Conservation (phyloP, 2,329 filamentous ascomycete genomes). For the Microsporum audouinii region DNA sequence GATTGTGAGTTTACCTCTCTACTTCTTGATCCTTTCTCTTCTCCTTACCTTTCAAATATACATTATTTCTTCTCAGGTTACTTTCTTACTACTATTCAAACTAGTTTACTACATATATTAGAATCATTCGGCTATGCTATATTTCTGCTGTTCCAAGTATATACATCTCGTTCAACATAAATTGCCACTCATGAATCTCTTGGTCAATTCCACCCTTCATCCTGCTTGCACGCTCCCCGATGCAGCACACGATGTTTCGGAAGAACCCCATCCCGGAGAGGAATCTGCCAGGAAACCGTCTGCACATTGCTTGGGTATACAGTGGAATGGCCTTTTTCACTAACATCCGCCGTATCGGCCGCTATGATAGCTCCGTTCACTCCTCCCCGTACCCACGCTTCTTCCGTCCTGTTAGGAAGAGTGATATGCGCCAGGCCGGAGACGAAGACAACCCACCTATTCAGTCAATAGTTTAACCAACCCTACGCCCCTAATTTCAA, state of each 20-base stretch:
- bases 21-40: background rate
- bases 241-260: constrained; percentile 34
- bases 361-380: constrained; percentile 34
- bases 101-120: background rate
- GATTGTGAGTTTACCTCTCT: background rate
- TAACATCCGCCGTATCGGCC: constrained; percentile 34
- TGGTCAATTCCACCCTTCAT: background rate
- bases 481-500: background rate
- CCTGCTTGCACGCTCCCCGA: constrained; percentile 28
- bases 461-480: background rate
- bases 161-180: too few relatives aligned
- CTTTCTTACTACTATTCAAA: background rate
- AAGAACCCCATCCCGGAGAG: constrained; percentile 24
- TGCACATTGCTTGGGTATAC: constrained; percentile 30
- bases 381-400: constrained; percentile 32
- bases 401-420: constrained; percentile 29
- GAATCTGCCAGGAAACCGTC: constrained; percentile 31
- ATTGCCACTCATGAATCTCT: too few relatives aligned
- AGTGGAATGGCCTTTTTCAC: constrained; percentile 33
- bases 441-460: constrained; percentile 29
- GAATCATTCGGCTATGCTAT: background rate
- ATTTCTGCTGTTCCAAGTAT: background rate
- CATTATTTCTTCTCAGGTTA: background rate
- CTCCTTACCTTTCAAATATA: background rate
- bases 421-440: constrained; percentile 35